A percentile compares a stretch with the other conserved stretches of the same genome.
These are phyloP conservation scores for Corylus americana DNA, from an alignment of 306 rosid genomes.

Conservation along the genomic window DNA sequence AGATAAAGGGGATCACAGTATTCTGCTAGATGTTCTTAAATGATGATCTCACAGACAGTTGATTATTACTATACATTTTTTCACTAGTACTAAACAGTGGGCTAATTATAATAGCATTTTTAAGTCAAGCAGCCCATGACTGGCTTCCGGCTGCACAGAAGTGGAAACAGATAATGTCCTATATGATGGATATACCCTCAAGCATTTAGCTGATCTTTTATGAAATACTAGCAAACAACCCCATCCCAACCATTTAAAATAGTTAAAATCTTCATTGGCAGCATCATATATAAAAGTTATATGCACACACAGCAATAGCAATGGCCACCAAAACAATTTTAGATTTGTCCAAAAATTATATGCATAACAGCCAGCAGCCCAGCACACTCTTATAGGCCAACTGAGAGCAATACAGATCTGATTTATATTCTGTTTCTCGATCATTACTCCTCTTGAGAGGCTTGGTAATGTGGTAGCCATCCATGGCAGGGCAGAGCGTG, in stretches of 20 bases:
- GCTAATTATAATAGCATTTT: not conserved
- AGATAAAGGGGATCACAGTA: not conserved
- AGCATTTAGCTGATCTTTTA: not conserved
- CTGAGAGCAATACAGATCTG: not conserved
- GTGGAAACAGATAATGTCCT: not conserved
- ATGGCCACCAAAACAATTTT: not conserved
- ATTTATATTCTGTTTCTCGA: not conserved
- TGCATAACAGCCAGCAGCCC: not conserved
- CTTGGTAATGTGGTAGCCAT: too few species aligned
- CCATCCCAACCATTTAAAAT: not conserved
- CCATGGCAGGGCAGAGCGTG: too few species aligned
- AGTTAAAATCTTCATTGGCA: not conserved
- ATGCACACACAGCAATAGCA: not conserved
- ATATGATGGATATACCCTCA: not conserved
- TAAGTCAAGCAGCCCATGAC: constrained; percentile 1
- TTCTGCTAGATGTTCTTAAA: not conserved
- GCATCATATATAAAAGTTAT: not conserved
- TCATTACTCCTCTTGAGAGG: not conserved
- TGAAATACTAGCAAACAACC: not conserved
- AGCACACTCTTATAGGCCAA: not conserved
- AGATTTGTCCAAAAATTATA: not conserved
- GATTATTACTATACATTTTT: not conserved
- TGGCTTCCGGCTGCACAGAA: not conserved
- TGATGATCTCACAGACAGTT: not conserved
- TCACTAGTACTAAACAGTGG: not conserved